Conservation (phyloP, 2,329 filamentous ascomycete species). For the Clarireedia hainanense region DNA sequence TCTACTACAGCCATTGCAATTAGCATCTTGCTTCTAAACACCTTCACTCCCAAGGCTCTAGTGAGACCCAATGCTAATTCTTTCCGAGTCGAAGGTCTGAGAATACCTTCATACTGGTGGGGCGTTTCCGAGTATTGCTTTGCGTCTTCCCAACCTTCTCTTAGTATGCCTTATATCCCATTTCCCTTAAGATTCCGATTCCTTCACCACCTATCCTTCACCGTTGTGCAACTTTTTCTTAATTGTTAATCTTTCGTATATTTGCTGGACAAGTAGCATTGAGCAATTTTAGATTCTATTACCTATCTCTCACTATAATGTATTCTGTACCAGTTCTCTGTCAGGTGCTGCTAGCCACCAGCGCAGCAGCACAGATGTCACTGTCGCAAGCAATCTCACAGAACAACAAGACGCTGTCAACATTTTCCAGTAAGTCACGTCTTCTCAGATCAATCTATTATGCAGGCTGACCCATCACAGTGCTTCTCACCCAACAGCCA, state of each 20-base stretch:
- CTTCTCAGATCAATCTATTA: neutral
- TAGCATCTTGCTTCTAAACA: neutral
- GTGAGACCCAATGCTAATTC: too few relatives aligned
- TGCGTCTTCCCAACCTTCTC: neutral
- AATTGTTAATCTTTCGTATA: neutral
- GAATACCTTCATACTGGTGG: neutral
- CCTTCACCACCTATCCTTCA: neutral
- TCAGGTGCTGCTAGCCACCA: neutral
- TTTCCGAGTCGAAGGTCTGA: neutral
- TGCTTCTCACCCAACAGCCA: slow-evolving; percentile 7
- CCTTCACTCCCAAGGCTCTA: neutral
- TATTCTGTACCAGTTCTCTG: slow-evolving; percentile 4
- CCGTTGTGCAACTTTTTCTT: neutral
- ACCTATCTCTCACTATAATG: slow-evolving; percentile 1
- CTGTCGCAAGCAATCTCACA: neutral
- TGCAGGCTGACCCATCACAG: neutral
- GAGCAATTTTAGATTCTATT: slow-evolving; percentile 7
- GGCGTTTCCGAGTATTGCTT: neutral
- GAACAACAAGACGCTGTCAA: neutral
- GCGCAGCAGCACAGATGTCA: neutral
- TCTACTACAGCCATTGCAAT: too few relatives aligned
- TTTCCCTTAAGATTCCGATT: neutral
- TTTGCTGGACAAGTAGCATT: slow-evolving; percentile 3
- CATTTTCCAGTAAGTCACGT: neutral
- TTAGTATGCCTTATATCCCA: neutral